Evolutionary conservation across 148 eudicot species (phyloP).

Genomic region (Hydrangea macrophylla): DNA sequence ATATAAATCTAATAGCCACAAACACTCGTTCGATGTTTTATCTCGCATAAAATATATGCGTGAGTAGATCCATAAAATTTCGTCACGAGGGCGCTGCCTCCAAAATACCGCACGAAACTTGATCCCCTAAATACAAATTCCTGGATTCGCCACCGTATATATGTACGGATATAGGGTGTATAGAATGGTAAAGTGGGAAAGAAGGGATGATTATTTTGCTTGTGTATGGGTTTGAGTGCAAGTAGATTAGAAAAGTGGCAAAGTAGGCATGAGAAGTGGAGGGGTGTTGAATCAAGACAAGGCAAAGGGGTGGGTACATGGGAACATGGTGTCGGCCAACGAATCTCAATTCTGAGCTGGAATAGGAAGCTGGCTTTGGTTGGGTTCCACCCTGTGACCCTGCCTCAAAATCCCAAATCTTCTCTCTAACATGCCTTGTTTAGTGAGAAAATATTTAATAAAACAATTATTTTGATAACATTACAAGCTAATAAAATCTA

Average conservation of each 20-base stretch:
- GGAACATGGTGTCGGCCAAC: conserved; percentile 12
- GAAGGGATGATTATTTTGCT: conserved; percentile 11
- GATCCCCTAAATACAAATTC: no score
- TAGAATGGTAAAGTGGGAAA: conserved; percentile 12
- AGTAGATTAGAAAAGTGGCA: conserved; percentile 26
- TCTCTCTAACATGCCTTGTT: not conserved
- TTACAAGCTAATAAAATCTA: no score
- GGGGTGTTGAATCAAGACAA: conserved; percentile 32
- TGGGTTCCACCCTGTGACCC: no score
- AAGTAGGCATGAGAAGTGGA: conserved; percentile 27
- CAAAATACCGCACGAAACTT: no score
- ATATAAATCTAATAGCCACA: no score
- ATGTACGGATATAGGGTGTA: not conserved
- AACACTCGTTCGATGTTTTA: no score
- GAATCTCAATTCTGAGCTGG: not conserved
- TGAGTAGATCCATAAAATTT: no score
- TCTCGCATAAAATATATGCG: no score
- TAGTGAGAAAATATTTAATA: no score
- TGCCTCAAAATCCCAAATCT: not conserved
- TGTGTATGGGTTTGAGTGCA: conserved; percentile 9
- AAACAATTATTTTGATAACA: no score
- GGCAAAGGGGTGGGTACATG: conserved; percentile 22
- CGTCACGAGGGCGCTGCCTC: no score
- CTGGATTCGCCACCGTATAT: no score
- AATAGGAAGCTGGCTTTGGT: not conserved